These are phyloP conservation scores for Phytophthora melonis DNA, from an alignment of 352 stramenopile species.

Conservation along the genomic window DNA sequence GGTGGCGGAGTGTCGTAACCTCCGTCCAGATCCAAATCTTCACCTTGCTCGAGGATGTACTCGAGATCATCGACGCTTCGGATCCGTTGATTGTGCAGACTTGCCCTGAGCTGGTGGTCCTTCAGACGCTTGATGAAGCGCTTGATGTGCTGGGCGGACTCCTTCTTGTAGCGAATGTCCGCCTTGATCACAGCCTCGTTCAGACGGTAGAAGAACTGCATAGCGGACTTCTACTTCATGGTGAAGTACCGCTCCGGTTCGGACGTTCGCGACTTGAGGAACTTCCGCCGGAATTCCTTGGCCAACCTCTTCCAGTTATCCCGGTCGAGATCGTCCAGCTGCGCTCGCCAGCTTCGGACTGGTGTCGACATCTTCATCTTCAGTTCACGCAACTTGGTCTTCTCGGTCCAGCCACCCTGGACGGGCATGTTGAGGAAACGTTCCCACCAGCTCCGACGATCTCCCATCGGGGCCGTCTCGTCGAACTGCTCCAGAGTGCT, in stretches of 20 bases:
- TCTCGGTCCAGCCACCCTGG: not conserved
- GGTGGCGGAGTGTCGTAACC: not conserved
- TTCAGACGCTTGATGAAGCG: slow-evolving; percentile 7
- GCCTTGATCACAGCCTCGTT: slow-evolving; percentile 8
- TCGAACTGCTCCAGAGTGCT: not conserved
- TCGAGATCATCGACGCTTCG: not conserved
- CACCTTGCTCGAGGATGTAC: not conserved
- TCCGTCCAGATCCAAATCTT: not conserved
- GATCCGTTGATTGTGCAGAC: not conserved
- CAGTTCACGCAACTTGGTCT: not conserved
- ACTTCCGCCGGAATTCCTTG: not conserved
- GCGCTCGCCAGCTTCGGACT: not conserved
- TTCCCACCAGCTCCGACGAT: slow-evolving; percentile 1
- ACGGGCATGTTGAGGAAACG: not conserved
- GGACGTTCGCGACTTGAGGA: slow-evolving; percentile 1
- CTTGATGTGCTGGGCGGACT: not conserved
- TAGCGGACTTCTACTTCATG: slow-evolving; percentile 3
- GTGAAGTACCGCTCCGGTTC: slow-evolving; percentile 1
- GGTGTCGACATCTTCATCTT: slow-evolving; percentile 8
- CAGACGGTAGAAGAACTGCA: slow-evolving; percentile 9
- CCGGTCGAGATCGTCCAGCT: no score
- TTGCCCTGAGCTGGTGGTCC: not conserved
- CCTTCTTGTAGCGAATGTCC: not conserved
- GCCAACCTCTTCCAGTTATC: not conserved
- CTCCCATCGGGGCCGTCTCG: not conserved